Evolutionary conservation across 164 flowering plant species (phyloP), one percentile per base, ranked within the genome.

Genomic region (Berberis vulgaris): DNA sequence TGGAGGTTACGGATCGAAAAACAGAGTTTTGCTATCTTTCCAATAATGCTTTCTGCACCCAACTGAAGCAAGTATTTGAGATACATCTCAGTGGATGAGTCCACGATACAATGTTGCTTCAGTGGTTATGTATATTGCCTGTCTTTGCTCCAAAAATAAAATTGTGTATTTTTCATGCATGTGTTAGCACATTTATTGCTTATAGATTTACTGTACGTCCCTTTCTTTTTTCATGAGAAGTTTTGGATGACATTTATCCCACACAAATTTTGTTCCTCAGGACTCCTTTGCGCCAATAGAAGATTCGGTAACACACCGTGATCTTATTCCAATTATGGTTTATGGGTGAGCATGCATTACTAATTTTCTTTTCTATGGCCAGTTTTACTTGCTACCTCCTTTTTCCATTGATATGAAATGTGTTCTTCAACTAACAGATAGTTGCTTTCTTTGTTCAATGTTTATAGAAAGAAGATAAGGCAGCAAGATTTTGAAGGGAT

Each of bases 311-410:
- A 65, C 85, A 56, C 74, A 76, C 8, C 78, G 79, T 44, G 99
- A 95, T 70, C 80, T 91, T 41, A 91, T 95, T 43, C 94, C 97
- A 2, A 60, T 76, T 26, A 87, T 95, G 94, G 90, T 89, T 67
- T 79, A 79, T 69, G 99, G 97, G 99, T 95, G 68, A 84, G 87
- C 39, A 61, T n/a, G 56, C 3, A 43, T 45, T 44, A 26, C 41
- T 63, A 1, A 10, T 46, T 0, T 49, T 7, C 4, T 59, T 39
- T 4, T 49, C 7, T 12, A 49, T 55, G 47, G 9, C 55, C 53
- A 12, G 56, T 6, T 55, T 57, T 54, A 4, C 42, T 59, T 41
- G 49, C 7, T 54, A 41, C 3, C 56, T 62, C 42, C 65, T 0
- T 43, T 45, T 45, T 63, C 26, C 26, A 26, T 26, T 26, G 26